Percentiles rank a stretch among this genome's conserved stretches.
Conservation (phyloP, 495 filamentous ascomycete species). For the Letharia columbiana region DNA sequence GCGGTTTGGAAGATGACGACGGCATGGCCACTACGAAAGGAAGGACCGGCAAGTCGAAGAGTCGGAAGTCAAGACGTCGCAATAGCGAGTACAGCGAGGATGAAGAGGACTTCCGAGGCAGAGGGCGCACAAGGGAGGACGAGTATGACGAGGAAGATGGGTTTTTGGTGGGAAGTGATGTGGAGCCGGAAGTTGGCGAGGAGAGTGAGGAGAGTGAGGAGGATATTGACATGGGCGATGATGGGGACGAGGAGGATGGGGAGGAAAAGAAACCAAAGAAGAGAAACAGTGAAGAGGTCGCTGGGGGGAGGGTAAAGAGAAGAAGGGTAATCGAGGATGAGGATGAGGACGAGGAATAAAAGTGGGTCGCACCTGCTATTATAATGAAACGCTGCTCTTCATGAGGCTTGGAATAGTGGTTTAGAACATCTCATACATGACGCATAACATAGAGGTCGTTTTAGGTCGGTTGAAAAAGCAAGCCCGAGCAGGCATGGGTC, state of each 20-base stretch:
- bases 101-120: slow-evolving; percentile 53
- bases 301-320: slow-evolving; percentile 24
- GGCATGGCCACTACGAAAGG: slow-evolving; percentile 38
- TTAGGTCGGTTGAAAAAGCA: neutral
- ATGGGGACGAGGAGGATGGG: slow-evolving; percentile 50
- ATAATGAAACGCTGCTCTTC: neutral
- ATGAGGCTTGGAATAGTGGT: neutral
- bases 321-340: slow-evolving; percentile 26
- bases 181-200: slow-evolving; percentile 52
- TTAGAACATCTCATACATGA: neutral
- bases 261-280: slow-evolving; percentile 35
- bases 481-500: neutral
- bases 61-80: slow-evolving; percentile 39
- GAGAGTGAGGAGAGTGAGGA: slow-evolving; percentile 61
- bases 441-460: neutral
- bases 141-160: slow-evolving; percentile 79
- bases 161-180: slow-evolving; percentile 67
- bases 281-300: slow-evolving; percentile 21
- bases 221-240: slow-evolving; percentile 50
- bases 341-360: slow-evolving; percentile 22
- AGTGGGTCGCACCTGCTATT: neutral
- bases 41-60: slow-evolving; percentile 32
- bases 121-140: slow-evolving; percentile 58
- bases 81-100: slow-evolving; percentile 49
- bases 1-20: slow-evolving; percentile 64